Evolutionary conservation across 805 yeast species (phyloP), one percentile per base, ranked within the genome.

Genomic region (Sugiyamaella floridensis): DNA sequence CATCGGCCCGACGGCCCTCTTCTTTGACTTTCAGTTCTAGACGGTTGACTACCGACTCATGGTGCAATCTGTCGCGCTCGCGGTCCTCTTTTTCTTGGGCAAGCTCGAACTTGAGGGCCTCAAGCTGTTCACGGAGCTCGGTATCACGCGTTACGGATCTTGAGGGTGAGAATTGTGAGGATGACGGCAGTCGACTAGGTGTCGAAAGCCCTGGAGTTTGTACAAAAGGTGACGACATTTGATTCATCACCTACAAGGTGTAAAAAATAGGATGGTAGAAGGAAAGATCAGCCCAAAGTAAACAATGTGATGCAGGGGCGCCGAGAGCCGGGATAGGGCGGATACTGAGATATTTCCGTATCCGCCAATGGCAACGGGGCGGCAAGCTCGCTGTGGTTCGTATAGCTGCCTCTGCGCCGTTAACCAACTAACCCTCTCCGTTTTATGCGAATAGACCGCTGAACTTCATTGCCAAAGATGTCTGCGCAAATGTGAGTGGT

Each of bases 11-110:
- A 18, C 58, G 52, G 22, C 69, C 65, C 53, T 69, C 70, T n/a
- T 55, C 55, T 43, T 59, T 56, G 52, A 71, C 47, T 44, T 63
- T 56, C 40, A 60, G 54, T 52, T 65, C 61, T n/a, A 72, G 52
- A 14, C 63, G 62, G 9, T 68, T 64, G 1, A 64, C 43, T 2
- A 58, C 55, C 4, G 63, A 58, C 45, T 74, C 75, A 43, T 60
- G 62, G 4, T 64, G 61, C 0, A 74, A 45, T 26, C 63, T 63
- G 14, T 63, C 69, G 41, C 67, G 53, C 16, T 75, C 75, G 42
- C 72, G 63, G 45, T 76, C 75, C 51, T 69, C 69, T 50, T 70
- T 69, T 34, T 72, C 53, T 7, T 71, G 66, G 11, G 65, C 66
- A 40, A 71, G 60, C 53, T 71, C 71, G 61, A 66, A 77, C 45